Conservation (phyloP, 2,329 filamentous ascomycete genomes). For the Trichoderma koningii region DNA sequence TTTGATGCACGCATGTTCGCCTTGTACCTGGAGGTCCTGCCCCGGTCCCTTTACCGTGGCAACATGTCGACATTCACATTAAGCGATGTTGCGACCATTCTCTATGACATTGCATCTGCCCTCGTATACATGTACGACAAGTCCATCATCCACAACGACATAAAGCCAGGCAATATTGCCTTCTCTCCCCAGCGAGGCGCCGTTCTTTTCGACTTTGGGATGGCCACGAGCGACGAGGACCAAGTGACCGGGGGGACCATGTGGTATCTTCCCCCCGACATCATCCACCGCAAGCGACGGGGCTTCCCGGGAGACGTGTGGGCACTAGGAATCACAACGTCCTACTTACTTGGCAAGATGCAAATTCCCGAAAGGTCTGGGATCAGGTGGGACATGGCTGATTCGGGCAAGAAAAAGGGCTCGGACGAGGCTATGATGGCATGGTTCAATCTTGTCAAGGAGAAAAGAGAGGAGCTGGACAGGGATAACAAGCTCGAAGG, state of each 20-base stretch:
- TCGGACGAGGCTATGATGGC: no score
- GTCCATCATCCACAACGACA: constrained; percentile 11
- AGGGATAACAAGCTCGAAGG: not conserved
- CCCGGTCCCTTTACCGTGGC: not conserved
- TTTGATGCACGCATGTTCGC: constrained; percentile 16
- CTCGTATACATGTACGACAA: not conserved
- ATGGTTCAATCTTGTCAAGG: no score
- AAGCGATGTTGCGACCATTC: not conserved
- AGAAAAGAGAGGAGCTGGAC: no score
- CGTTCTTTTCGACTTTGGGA: constrained; percentile 22
- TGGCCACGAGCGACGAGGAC: not conserved
- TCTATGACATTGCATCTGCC: not conserved
- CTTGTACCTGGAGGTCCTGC: constrained; percentile 3
- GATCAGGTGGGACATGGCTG: not conserved
- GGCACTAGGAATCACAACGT: constrained; percentile 10
- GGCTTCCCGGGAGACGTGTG: constrained; percentile 9
- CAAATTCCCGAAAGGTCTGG: not conserved
- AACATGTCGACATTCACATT: not conserved
- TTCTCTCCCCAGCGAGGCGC: constrained; percentile 25
- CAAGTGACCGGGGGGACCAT: not conserved
- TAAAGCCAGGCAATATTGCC: constrained; percentile 18
- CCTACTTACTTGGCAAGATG: constrained; percentile 18
- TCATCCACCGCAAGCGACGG: not conserved
- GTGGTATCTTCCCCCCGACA: constrained; percentile 19
- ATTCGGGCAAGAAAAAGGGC: not conserved